Evolutionary conservation across 2,329 filamentous ascomycete species (phyloP).

Genomic region (Mycogone perniciosa): DNA sequence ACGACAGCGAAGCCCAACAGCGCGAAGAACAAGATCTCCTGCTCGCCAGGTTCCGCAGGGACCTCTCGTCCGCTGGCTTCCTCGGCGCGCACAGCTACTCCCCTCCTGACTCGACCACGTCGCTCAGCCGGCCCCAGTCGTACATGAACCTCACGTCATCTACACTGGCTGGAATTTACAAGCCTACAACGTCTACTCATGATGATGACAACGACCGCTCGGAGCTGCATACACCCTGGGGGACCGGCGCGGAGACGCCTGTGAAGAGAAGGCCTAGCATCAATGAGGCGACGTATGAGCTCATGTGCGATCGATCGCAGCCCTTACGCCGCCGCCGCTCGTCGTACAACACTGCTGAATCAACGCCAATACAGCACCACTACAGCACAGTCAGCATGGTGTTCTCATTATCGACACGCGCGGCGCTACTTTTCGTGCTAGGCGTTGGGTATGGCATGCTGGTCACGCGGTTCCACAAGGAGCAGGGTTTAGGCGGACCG

Average conservation of each 20-base stretch:
- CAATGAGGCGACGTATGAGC: conserved; percentile 39
- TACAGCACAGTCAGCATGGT: conserved; percentile 15
- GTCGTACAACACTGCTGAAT: conserved; percentile 26
- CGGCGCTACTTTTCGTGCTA: conserved; percentile 64
- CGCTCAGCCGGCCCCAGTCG: conserved; percentile 65
- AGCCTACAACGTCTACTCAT: conserved; percentile 52
- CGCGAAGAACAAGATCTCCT: conserved; percentile 12
- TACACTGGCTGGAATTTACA: conserved; percentile 88
- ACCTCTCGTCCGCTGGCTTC: conserved; percentile 29
- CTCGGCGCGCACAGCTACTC: conserved; percentile 40
- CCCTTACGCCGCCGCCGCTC: conserved; percentile 28
- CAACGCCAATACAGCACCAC: conserved; percentile 19
- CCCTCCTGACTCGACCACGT: conserved; percentile 22
- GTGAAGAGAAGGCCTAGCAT: conserved; percentile 33
- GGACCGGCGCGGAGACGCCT: conserved; percentile 68
- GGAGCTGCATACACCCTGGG: conserved; percentile 67
- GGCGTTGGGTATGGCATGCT: conserved; percentile 79
- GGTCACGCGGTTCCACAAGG: conserved; percentile 71
- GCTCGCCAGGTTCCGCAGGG: conserved; percentile 17
- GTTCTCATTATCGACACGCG: conserved; percentile 51
- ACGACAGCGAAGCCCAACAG: conserved; percentile 15
- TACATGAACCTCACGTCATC: conserved; percentile 82
- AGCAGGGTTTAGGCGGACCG: conserved; percentile 51
- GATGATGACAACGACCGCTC: conserved; percentile 39
- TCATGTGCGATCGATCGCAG: conserved; percentile 36